These are phyloP conservation scores for Thraustochytrium striatum DNA, from an alignment of 352 stramenopile species.

Conservation along the genomic window DNA sequence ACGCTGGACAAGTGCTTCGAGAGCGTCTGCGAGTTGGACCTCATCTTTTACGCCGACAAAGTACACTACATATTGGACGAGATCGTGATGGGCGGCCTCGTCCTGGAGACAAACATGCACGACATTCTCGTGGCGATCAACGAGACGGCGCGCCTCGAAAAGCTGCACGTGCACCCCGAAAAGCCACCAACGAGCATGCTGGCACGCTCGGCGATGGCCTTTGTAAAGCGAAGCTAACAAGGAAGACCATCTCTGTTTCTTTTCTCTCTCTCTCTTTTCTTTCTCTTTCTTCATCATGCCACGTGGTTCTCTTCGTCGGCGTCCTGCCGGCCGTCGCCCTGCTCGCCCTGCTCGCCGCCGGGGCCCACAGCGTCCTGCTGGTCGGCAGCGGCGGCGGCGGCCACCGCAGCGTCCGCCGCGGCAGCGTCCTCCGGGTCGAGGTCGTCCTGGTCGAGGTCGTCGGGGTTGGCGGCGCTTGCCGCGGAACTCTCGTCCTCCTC, in stretches of 20 bases:
- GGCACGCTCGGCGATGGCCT: too few relatives aligned
- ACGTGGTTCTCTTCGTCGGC: too few relatives aligned
- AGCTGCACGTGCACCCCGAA: not conserved
- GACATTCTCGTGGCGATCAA: conserved; percentile 54
- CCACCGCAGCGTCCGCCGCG: too few relatives aligned
- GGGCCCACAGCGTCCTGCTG: too few relatives aligned
- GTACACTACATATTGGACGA: conserved; percentile 95
- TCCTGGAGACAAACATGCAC: conserved; percentile 98
- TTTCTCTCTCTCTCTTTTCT: not conserved
- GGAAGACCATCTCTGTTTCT: not conserved
- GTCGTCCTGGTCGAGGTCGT: not conserved
- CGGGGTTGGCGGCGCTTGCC: not conserved
- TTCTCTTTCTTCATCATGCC: too few relatives aligned
- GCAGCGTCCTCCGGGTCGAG: not conserved
- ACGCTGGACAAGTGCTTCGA: conserved; percentile 98
- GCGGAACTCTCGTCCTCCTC: not conserved
- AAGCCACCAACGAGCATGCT: too few relatives aligned
- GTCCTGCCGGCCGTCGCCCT: too few relatives aligned
- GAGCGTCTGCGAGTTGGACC: conserved; percentile 98
- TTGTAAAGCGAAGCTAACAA: not conserved
- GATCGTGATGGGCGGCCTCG: conserved; percentile 99
- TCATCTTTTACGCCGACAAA: conserved; percentile 98
- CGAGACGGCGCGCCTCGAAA: conserved; percentile 17
- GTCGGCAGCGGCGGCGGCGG: too few relatives aligned
- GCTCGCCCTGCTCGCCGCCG: too few relatives aligned